Evolutionary conservation across 1,284 basidiomycete genomes (phyloP), one percentile per base, ranked within the genome.

Genomic region (Crepidotus sp.): DNA sequence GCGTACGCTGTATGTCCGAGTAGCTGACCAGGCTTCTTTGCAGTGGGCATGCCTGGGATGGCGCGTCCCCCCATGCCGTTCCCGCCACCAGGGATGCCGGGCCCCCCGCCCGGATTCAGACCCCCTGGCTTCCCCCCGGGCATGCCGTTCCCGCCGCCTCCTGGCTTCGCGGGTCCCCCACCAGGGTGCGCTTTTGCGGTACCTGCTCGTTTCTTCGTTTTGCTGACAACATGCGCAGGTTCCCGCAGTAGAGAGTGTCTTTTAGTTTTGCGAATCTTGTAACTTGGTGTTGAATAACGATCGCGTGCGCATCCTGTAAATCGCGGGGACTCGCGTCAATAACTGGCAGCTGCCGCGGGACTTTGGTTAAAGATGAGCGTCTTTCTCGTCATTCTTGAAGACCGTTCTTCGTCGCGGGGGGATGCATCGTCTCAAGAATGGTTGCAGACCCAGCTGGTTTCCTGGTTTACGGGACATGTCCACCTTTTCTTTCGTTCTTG

Each of bases 51-150:
- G 22, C 80, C 82, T 35, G 73, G 80, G 11, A 71, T 90, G 63
- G 80, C 78, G 37, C 82, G 88, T 48, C 83, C 89, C 36, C 87
- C 87, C 19, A 85, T 86, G 77, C 78, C 86, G 6, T 92, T 92
- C 59, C 63, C 68, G 17, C 87, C 89, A 40, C 85, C 90, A 51
- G 91, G 91, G 54, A 83, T 85, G 83, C 76, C 79, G 25, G 81
- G 80, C 4, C 78, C 82, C 51, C 84, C 85, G 35, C 86, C 86
- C 48, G 86, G 86, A 46, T 90, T 91, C 74, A 71, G 84, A 47
- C 85, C 85, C 15, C 84, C 83, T 49, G 83, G 84, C 25, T 86
- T 90, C 72, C 82, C 83, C 50, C 81, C 85, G 36, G 73, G 74
- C 57, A 80, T 82, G 74, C 76, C 79, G 27, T 87, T 90, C 70